Evolutionary conservation across 345 rosid genomes (phyloP), one percentile per base, ranked within the genome.

Genomic region (Populus euphratica): DNA sequence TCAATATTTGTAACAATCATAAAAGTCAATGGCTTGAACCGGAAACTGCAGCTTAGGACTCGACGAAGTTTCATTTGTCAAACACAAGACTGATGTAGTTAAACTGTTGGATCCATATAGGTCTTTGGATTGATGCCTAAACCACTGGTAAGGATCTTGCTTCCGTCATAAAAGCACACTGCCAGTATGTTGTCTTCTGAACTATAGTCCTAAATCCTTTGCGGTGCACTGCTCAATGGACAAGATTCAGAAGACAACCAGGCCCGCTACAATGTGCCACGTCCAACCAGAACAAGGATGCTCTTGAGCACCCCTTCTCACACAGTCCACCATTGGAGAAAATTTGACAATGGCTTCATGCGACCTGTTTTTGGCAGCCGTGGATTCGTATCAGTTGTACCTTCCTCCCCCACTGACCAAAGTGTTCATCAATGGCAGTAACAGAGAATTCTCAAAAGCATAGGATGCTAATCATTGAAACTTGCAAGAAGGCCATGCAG

Each of bases 301-400:
- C 84, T 93, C 36, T 79, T 81, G 41, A 85, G 87, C 11, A 82
- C 87, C 75, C 99, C 98, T 21, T 90, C 96, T 8, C 90, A 86
- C 80, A 87, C 88, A 2, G 87, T 93, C 72, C 99, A 91, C 72
- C 99, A 91, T 56, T 93, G 97, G 98, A 87, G 97, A 64, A 86
- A 78, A 77, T 92, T 93, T 0, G 99, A 95, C 16, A 68, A 95
- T 6, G 84, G 88, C n/a, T 91, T 91, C 87, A 95, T 93, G 99
- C 80, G 99, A 68, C 98, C 94, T 6, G 88, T 87, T 39, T 95
- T 93, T 68, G 98, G 98, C 6, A 98, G 99, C 36, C 81, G 97
- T 14, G 99, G 99, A n/a, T 88, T 93, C 6, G 86, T 87, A 7
- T 91, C 90, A 8, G 47, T 82, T 17, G 83, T 85, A 78, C 94